Base-by-base conservation (phyloP, 2,329 filamentous ascomycete species). In the Xylariomycetidae sp. region DNA sequence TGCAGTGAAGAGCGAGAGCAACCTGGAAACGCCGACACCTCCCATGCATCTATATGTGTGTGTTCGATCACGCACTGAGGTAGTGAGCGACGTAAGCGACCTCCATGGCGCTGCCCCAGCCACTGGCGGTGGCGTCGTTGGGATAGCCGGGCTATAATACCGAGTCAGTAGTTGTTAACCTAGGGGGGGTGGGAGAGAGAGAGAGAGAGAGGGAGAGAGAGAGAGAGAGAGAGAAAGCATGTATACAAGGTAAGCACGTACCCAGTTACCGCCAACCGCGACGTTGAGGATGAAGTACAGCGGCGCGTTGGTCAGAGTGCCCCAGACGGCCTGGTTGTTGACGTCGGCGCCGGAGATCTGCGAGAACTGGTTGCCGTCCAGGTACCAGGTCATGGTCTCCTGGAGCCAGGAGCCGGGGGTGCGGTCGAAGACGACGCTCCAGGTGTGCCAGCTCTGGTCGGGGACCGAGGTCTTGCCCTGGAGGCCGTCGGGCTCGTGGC, bases 81-180 rank as follows among this genome's bases (percentile, higher is more conserved):
- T 56, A 56, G 0, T 54, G 49, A 12, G 67, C 67, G 12, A 73
- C 66, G 38, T 74, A 73, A 28, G 58, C 61, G 16, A 72, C 60
- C 49, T 74, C 70, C 63, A 74, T 67, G 54, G 68, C 65, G 47
- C 57, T 64, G 25, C 61, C 67, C 13, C 49, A 64, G 18, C 68
- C 63, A 31, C 63, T 68, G 2, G 44, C 38, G 3, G 72, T 76
- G n/a, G 50, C 44, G 4, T 34, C 46, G 41, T 70, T 69, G 4
- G 73, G 72, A 10, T 53, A 17, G 3, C 72, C 72, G 26, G 71
- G 70, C 70, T 70, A 41, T 25, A 16, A 31, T 10, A 34, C 8
- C 29, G n/a, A 19, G 32, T 34, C 25, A 42, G 28, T 22, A 27
- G 3, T 10, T 4, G 15, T 12, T 13, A 22, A 4, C 2, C 24